Evolutionary conservation across 179 eudicot species (phyloP), one percentile per base, ranked within the genome.

Genomic region (Beta lomatogona): DNA sequence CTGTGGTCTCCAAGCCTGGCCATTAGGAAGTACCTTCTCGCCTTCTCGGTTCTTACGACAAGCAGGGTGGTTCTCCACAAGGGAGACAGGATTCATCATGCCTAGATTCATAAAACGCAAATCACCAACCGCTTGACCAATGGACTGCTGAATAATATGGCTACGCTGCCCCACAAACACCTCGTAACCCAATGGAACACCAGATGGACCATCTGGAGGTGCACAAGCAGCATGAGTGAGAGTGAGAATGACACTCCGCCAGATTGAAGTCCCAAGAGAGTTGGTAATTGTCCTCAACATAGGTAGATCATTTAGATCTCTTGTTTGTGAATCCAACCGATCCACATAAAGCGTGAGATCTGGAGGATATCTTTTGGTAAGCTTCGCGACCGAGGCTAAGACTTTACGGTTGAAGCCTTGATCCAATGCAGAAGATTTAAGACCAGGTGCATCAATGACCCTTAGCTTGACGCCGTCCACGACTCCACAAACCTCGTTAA

Each of bases 121-220:
- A 86, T 93, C 97, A 69, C 97, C 98, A 80, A 91, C 89, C 67
- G 99, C 93, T 68, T 96, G 99, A 28, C 96, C 94, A 81, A 96
- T 90, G 53, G 91, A 94, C 85, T 92, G 97, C 88, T 94, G 98
- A 82, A 96, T 89, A 60, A 94, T 90, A 72, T 91, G 99, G 25
- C 97, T 91, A 60, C 98, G 89, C 77, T 94, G 97, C 76, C 95
- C 88, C 67, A 96, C 97, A 82, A 92, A 96, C 80, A 85, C 93
- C 57, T 96, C 97, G 44, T 94, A 96, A 80, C 91, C 90, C 88
- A 96, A 81, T 54, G 99, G 95, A 71, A 91, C 71, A 31, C 99
- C 99, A 66, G 93, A 83, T 41, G 98, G 98, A 16, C 99, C 99
- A 78, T 94, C 99, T 12, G 99, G 99, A 4, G 99, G 99, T n/a